Conservation (phyloP, 2,329 filamentous ascomycete genomes). For the Coniochaeta hoffmannii region DNA sequence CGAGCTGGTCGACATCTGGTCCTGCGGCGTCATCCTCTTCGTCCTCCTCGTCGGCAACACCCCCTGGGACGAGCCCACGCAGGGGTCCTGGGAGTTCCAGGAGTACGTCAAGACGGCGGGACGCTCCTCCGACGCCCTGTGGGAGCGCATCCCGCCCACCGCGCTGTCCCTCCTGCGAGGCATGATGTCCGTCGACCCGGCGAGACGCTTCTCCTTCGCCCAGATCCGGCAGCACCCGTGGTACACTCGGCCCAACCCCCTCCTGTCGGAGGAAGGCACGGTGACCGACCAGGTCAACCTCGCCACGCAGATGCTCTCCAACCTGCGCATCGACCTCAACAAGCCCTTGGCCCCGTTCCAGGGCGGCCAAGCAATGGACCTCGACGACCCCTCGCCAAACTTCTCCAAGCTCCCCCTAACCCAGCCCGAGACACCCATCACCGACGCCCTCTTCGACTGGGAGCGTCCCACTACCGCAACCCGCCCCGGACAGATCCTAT, state of each 20-base stretch:
- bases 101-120: slow-evolving; percentile 77
- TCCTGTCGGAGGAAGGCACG: slow-evolving; percentile 66
- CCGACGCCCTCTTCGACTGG: slow-evolving; percentile 79
- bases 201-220: slow-evolving; percentile 73
- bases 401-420: slow-evolving; percentile 61
- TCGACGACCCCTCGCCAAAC: slow-evolving; percentile 45
- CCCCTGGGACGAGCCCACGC: slow-evolving; percentile 90
- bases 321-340: slow-evolving; percentile 75
- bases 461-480: slow-evolving; percentile 62
- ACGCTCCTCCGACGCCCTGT: slow-evolving; percentile 78
- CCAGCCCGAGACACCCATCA: slow-evolving; percentile 72
- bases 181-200: slow-evolving; percentile 79
- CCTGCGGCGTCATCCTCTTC: slow-evolving; percentile 95
- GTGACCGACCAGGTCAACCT: slow-evolving; percentile 73
- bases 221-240: slow-evolving; percentile 88
- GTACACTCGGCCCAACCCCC: slow-evolving; percentile 78
- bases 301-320: slow-evolving; percentile 93
- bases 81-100: slow-evolving; percentile 80
- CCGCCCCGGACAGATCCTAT: slow-evolving; percentile 32
- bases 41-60: slow-evolving; percentile 94
- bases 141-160: slow-evolving; percentile 67
- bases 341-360: not conserved
- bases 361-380: slow-evolving; percentile 49
- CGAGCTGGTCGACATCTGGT: slow-evolving; percentile 90
- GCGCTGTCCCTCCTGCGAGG: slow-evolving; percentile 78